Evolutionary conservation across 1,139 yeast genomes (phyloP), one percentile per base, ranked within the genome.

Genomic region (Lodderomyces pseudojiufengensis): DNA sequence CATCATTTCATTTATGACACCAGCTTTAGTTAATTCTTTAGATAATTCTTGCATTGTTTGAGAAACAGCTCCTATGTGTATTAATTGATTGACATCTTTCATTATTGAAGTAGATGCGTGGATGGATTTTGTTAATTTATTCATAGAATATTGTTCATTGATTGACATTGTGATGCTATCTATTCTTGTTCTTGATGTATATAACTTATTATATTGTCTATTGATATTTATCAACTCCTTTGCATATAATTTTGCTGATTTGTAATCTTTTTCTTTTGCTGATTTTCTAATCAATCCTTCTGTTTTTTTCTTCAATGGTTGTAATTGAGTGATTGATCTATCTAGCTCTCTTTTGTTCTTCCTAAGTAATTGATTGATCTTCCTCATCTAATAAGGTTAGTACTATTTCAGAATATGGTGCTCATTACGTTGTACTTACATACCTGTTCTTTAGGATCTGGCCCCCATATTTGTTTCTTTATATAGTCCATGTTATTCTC

Each of bases 1-100:
- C 59, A 90, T 80, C 97, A 94, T 92, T 55, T 94, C 98, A 49
- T 85, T 88, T 42, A 94, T 88, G 33, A 94, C 76, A 0, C 98
- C 98, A 3, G 95, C 80, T 56, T 84, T 85, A 77, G 85, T 81
- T 53, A 94, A 71, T 58, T 94, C 98, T 53, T 78, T 82, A 43
- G 92, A 84, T 42, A 94, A 64, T 48, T 83, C 95, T 53, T 83
- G 84, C 87, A 92, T 88, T 1, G 95, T 83, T 13, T 78, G 80
- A 55, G 80, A 80, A 35, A 94, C 66, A 45, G 84, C 92, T 0
- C 97, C 97, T 40, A 94, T 57, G 45, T 71, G 73, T 2, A 90
- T 81, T 51, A 94, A 67, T 38, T 73, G 73, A 54, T 88, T 90
- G 39, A 94, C 95, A 42, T 90, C 97, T 52, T 73, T 78, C 97